Conservation (phyloP, 1,284 basidiomycete genomes). For the Cryptococcus amylolentus region DNA sequence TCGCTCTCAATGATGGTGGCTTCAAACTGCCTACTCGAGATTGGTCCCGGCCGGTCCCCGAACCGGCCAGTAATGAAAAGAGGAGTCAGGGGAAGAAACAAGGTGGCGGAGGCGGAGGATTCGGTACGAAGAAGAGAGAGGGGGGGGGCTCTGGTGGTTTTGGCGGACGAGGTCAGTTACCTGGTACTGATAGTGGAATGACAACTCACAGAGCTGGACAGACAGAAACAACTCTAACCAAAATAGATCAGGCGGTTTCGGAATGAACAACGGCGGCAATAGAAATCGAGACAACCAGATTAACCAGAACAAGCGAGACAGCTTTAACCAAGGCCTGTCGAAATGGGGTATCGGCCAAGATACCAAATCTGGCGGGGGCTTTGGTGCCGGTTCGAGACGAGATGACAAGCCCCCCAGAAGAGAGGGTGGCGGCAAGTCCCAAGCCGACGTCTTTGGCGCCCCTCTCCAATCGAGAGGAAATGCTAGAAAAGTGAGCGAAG, state of each 20-base stretch:
- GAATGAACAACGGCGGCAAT: neutral
- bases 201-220: too few relatives aligned
- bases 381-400: slow-evolving; percentile 8
- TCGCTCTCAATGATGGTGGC: neutral
- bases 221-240: neutral
- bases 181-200: too few relatives aligned
- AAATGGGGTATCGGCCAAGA: slow-evolving; percentile 14
- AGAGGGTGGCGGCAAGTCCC: neutral
- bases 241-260: neutral
- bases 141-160: neutral
- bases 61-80: neutral
- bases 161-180: too few relatives aligned
- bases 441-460: neutral
- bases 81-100: neutral
- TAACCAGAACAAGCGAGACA: neutral
- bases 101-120: neutral
- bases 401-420: neutral
- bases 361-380: slow-evolving; percentile 4
- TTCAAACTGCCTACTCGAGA: neutral
- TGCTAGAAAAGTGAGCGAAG: slow-evolving; percentile 1
- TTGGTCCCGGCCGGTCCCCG: neutral
- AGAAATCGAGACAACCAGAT: neutral
- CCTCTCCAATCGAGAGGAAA: neutral
- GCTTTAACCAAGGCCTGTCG: slow-evolving; percentile 1
- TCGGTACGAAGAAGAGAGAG: neutral